These are phyloP conservation scores for Viola odorata DNA, from an alignment of 345 rosid species.

Conservation along the genomic window DNA sequence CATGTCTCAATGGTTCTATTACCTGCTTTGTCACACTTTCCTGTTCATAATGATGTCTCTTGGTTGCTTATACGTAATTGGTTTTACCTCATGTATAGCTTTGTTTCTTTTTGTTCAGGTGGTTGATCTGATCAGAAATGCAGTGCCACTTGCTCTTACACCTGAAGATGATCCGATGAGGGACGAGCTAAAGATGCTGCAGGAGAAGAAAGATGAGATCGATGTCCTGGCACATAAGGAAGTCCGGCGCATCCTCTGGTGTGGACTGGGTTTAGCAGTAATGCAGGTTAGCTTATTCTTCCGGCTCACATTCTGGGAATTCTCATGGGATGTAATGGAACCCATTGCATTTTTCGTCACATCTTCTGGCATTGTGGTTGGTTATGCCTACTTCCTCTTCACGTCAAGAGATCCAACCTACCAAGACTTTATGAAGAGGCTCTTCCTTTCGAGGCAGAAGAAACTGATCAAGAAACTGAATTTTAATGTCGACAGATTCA, in stretches of 20 bases:
- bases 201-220: slow-evolving; percentile 67
- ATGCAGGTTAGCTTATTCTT: slow-evolving; percentile 68
- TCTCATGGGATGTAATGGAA: slow-evolving; percentile 99
- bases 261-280: slow-evolving; percentile 57
- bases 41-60: too few species aligned
- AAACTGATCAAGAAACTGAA: slow-evolving; percentile 52
- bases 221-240: slow-evolving; percentile 84
- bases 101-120: slow-evolving; percentile 38
- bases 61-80: too few species aligned
- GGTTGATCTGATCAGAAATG: slow-evolving; percentile 77
- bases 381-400: slow-evolving; percentile 82
- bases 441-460: slow-evolving; percentile 81
- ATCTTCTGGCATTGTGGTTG: slow-evolving; percentile 59
- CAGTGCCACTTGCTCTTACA: slow-evolving; percentile 65
- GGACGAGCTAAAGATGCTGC: slow-evolving; percentile 63
- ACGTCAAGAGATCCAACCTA: slow-evolving; percentile 92
- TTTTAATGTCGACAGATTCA: slow-evolving; percentile 60
- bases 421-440: slow-evolving; percentile 89
- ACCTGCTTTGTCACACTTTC: too few species aligned
- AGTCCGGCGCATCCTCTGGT: slow-evolving; percentile 73
- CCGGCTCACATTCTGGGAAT: slow-evolving; percentile 94
- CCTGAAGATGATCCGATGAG: slow-evolving; percentile 61
- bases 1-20: too few species aligned
- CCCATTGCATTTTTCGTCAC: slow-evolving; percentile 83
- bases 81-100: background rate